A percentile compares a stretch with the other conserved stretches of the same genome.
Evolutionary conservation across 306 rosid genomes (phyloP).

Genomic region (Alnus glutinosa): DNA sequence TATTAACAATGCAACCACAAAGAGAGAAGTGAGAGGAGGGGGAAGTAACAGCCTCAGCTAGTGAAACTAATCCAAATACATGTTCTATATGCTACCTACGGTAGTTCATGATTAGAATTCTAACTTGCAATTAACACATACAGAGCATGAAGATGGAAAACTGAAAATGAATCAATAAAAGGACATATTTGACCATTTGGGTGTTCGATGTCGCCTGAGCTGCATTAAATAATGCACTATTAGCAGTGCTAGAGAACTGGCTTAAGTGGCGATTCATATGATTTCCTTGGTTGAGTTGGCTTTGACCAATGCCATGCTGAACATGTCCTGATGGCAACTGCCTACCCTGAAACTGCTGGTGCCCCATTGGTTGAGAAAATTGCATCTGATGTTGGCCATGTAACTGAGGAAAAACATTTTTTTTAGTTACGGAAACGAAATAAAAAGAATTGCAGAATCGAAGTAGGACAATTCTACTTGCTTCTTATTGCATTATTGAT

Average conservation of each 20-base stretch:
- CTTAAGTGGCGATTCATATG: conserved; percentile 74
- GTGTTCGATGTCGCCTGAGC: conserved; percentile 83
- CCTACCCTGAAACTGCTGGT: conserved; percentile 90
- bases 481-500: conserved; percentile 10
- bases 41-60: neutral
- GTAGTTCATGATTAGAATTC: neutral
- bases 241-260: conserved; percentile 82
- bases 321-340: conserved; percentile 84
- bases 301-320: conserved; percentile 85
- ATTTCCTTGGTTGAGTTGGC: conserved; percentile 91
- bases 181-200: conserved; percentile 65
- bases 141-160: neutral
- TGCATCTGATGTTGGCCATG: conserved; percentile 96
- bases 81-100: neutral
- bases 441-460: conserved; percentile 1
- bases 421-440: conserved; percentile 23
- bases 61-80: conserved; percentile 2
- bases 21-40: neutral
- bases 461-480: conserved; percentile 20
- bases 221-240: conserved; percentile 80
- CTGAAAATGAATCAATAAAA: conserved; percentile 3
- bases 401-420: conserved; percentile 42
- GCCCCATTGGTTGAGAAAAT: conserved; percentile 78
- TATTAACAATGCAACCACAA: neutral
- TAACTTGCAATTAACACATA: neutral